Evolutionary conservation across 257 asterid species (phyloP).

Genomic region (Cruciata laevipes): DNA sequence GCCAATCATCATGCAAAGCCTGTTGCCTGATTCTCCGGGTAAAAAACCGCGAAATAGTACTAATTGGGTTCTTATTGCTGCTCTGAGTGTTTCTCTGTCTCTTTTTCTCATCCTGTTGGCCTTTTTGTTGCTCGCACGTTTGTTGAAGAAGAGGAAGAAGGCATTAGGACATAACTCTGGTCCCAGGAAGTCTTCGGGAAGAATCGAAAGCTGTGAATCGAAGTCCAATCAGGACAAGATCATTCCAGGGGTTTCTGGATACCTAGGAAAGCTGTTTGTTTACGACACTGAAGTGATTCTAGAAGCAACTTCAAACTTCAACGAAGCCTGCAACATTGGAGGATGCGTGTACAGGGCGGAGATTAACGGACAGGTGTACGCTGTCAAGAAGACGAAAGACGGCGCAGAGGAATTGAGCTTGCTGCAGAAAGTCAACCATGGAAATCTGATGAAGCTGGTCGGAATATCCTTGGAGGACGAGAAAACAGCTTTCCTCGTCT

Average conservation of each 20-base stretch:
- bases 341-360: constrained; percentile 57
- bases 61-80: constrained; percentile 21
- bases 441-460: constrained; percentile 54
- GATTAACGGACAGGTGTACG: constrained; percentile 36
- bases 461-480: constrained; percentile 54
- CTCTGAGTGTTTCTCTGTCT: constrained; percentile 23
- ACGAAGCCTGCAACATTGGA: constrained; percentile 41
- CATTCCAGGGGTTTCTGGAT: constrained; percentile 69
- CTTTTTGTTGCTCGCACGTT: constrained; percentile 18
- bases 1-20: constrained; percentile 31
- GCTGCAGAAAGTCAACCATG: constrained; percentile 63
- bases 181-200: constrained; percentile 23
- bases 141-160: constrained; percentile 31
- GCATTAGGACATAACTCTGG: constrained; percentile 24
- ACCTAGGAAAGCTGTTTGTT: constrained; percentile 50
- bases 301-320: constrained; percentile 54
- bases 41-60: constrained; percentile 22
- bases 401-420: constrained; percentile 51
- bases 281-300: constrained; percentile 48
- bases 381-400: constrained; percentile 54
- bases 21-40: constrained; percentile 16
- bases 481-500: constrained; percentile 47
- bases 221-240: constrained; percentile 52
- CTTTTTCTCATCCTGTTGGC: constrained; percentile 28
- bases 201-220: constrained; percentile 15